Base-by-base conservation (phyloP, 345 rosid species). In the Eucalyptus coolabah region DNA sequence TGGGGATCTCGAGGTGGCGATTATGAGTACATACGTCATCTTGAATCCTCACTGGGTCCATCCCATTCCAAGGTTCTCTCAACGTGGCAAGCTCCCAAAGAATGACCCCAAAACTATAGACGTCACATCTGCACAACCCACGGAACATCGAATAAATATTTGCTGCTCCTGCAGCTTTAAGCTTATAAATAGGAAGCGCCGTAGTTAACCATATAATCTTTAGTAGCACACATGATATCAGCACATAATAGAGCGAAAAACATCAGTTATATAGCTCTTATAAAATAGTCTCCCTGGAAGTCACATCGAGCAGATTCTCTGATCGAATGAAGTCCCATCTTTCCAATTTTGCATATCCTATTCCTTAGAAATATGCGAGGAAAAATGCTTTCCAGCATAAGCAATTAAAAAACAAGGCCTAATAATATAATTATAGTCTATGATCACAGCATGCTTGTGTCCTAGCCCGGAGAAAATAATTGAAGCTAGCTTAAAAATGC, bases 21-120 rank as follows among this genome's bases (percentile, higher is more conserved):
- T 96, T 96, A 92, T 98, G 98, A 93, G 96, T 96, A 91, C 99
- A 99, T 54, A 98, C 99, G 12, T 99, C 99, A 90, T 98, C 99
- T n/a, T 95, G 99, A 67, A 97, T 99, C 94, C 97, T 98, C 99
- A 98, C 95, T 7, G 99, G 98, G 91, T 98, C 96, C 99, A 98
- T 97, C 88, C 98, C 99, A 85, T 95, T 92, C 99, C 99, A 98
- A 18, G 99, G 99, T 87, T 93, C 88, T 93, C 94, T 94, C 91
- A 95, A 90, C 37, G 99, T 98, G 30, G 99, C 98, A 82, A 98
- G 99, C 94, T 98, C 99, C 99, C 99, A 98, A 6, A 98, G 95
- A 90, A 98, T 98, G 81, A 98, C 93, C 82, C 99, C 99, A 65
- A 98, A 98, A 93, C 99, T 98, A 90, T 96, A 98, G 49, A 98